These are phyloP conservation scores for Globisporangium heterothallicum DNA, from an alignment of 352 stramenopile species.

Conservation along the genomic window DNA sequence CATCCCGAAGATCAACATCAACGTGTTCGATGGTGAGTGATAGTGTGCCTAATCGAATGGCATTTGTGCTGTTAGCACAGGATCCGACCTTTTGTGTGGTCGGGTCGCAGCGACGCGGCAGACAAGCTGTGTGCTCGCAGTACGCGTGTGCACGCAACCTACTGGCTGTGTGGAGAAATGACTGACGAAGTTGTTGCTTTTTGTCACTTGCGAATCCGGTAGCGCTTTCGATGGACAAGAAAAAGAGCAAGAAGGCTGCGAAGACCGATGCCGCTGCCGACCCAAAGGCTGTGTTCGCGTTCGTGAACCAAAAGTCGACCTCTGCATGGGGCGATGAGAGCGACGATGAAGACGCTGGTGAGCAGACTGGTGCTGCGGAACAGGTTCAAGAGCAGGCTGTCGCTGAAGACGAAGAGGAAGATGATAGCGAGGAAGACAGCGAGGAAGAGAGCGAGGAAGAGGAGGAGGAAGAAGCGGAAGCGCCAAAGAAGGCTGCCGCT, in stretches of 20 bases:
- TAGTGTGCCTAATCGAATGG: no score
- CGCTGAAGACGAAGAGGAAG: slow-evolving; percentile 30
- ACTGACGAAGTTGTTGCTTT: not conserved
- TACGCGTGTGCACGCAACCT: no score
- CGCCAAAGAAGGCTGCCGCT: slow-evolving; percentile 8
- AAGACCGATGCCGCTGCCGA: slow-evolving; percentile 22
- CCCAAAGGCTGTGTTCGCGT: slow-evolving; percentile 60
- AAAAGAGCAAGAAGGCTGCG: slow-evolving; percentile 56
- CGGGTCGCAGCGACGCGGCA: no score
- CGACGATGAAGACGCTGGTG: slow-evolving; percentile 48
- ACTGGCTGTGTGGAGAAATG: no score
- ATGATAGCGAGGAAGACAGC: slow-evolving; percentile 31
- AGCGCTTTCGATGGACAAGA: slow-evolving; percentile 26
- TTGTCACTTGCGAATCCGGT: not conserved
- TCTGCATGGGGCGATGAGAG: slow-evolving; percentile 66
- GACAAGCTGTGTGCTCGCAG: no score
- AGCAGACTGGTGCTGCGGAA: slow-evolving; percentile 23
- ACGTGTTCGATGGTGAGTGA: slow-evolving; percentile 16
- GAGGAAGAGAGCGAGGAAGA: slow-evolving; percentile 50
- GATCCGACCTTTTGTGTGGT: no score
- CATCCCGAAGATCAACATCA: slow-evolving; percentile 18
- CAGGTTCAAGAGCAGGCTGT: slow-evolving; percentile 33
- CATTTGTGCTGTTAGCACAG: no score
- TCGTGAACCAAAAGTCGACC: slow-evolving; percentile 62
- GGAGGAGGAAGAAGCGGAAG: slow-evolving; percentile 22